Base-by-base conservation (phyloP, 169 alveolate genomes). In the Plasmodium gaboni region DNA sequence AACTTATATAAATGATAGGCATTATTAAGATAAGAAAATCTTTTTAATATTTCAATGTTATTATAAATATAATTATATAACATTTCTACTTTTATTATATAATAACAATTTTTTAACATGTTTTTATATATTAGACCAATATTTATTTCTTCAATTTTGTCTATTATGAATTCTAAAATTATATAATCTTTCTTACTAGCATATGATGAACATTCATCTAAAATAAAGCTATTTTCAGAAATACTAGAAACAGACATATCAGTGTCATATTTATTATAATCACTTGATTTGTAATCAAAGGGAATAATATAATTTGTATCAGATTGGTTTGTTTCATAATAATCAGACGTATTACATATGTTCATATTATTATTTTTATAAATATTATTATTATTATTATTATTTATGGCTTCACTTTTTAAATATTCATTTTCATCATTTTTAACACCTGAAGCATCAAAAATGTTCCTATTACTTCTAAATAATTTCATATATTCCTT, bases 41-140 rank as follows among this genome's bases (percentile, higher is more conserved):
- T 55, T 9, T 73, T 60, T 60, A 86, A 50, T 32, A 48, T 38
- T 10, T 67, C 74, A 38, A 46, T 46, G 61, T 86, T 72, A 22
- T 71, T 71, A 46, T 86, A 86, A 32, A 86, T 69, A 38, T 70
- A 86, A 86, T 71, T 70, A 72, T 86, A 86, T n/a, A 86, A 73
- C 10, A 38, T 86, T 86, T 72, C 92, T 65, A 72, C 55, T 72
- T 71, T 86, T 61, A 86, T 86, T 22, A 86, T 70, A 64, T 86
- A 71, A 38, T 86, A 86, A 61, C 92, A 86, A 86, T 86, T 86
- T 17, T 48, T 72, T 26, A 86, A 55, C n/a, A 55, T 53, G 17
- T 86, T 55, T 64, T 42, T 86, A 73, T 86, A 86, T 19, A 44
- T 26, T 26, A 70, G 22, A 19, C 50, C 86, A n/a, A 86, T 53